These are phyloP conservation scores for Scleromitrula shiraiana DNA, from an alignment of 2,329 filamentous ascomycete genomes.

Conservation along the genomic window DNA sequence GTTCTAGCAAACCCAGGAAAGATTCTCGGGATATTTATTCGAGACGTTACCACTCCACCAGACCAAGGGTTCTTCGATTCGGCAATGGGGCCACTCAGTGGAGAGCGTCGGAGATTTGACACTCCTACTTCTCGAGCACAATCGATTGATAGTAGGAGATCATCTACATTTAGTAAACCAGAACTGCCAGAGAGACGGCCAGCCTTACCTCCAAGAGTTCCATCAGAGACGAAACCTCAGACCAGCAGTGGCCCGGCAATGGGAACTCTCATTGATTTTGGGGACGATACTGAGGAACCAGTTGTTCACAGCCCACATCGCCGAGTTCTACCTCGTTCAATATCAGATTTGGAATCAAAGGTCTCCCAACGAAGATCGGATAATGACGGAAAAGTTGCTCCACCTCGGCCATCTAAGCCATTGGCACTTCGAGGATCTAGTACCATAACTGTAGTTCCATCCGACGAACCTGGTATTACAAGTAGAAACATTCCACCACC, in stretches of 20 bases:
- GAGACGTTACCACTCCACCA: conserved; percentile 82
- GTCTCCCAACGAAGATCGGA: conserved; percentile 26
- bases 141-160: conserved; percentile 18
- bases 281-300: conserved; percentile 40
- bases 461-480: conserved; percentile 34
- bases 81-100: conserved; percentile 26
- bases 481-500: conserved; percentile 33
- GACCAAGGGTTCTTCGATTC: conserved; percentile 68
- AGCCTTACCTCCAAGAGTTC: conserved; percentile 20
- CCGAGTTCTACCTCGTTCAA: conserved; percentile 22
- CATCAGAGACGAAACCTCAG: conserved; percentile 22
- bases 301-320: conserved; percentile 31
- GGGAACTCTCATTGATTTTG: conserved; percentile 54
- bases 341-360: conserved; percentile 23
- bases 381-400: conserved; percentile 31
- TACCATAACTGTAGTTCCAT: conserved; percentile 14
- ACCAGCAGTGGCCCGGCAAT: conserved; percentile 34
- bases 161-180: conserved; percentile 9
- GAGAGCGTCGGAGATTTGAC: conserved; percentile 16
- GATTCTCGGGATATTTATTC: conserved; percentile 80
- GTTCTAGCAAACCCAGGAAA: conserved; percentile 74
- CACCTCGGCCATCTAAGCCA: conserved; percentile 52
- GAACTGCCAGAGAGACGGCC: conserved; percentile 20
- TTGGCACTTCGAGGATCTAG: conserved; percentile 41
- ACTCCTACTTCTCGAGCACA: conserved; percentile 10